Conservation (phyloP, 148 eudicot genomes). For the Fagopyrum tataricum region DNA sequence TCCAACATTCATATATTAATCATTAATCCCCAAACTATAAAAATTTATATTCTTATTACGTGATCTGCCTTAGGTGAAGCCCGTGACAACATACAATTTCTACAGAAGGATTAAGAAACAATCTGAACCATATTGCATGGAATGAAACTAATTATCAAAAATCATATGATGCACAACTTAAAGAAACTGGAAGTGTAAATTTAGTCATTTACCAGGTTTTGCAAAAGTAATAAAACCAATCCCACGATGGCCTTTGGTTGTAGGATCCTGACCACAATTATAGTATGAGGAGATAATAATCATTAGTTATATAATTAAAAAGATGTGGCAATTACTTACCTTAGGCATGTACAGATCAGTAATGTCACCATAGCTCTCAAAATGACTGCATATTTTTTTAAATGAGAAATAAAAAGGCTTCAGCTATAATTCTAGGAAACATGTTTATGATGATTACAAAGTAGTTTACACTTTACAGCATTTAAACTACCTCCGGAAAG, state of each 20-base stretch:
- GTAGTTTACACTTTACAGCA: not conserved
- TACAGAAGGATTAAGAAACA: not conserved
- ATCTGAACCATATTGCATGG: not conserved
- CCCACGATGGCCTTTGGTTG: slow-evolving; percentile 92
- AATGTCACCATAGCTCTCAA: slow-evolving; percentile 90
- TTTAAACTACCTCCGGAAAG: slow-evolving; percentile 58
- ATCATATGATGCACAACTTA: not conserved
- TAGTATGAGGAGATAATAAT: not conserved
- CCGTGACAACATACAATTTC: not conserved
- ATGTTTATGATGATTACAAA: not conserved
- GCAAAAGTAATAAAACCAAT: slow-evolving; percentile 95
- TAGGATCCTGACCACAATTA: slow-evolving; percentile 53
- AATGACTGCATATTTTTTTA: slow-evolving; percentile 57
- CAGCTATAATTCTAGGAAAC: not conserved
- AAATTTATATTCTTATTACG: not conserved
- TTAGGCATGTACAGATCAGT: slow-evolving; percentile 97
- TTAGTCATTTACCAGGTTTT: slow-evolving; percentile 49
- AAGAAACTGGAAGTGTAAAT: not conserved
- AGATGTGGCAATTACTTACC: slow-evolving; percentile 27
- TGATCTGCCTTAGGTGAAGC: not conserved
- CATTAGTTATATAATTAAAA: not conserved
- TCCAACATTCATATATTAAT: not conserved
- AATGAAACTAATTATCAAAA: not conserved
- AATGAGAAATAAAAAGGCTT: not conserved
- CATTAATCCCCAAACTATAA: not conserved